phyloP scores from a whole-genome alignment of 225 moss, liverwort and hornwort genomes.

The Thuidium tamariscinum region DNA sequence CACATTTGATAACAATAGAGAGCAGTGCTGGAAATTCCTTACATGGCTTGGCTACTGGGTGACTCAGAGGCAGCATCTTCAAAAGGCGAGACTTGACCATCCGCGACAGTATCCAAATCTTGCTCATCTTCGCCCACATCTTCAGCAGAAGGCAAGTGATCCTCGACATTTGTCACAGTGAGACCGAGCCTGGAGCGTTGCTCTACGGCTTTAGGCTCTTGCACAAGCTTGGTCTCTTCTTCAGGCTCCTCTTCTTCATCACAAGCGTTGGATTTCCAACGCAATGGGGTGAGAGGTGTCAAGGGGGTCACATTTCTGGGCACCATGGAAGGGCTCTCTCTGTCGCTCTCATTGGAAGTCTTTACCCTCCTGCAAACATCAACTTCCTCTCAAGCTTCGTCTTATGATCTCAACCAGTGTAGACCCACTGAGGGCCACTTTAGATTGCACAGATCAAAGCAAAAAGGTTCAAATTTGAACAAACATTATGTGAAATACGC shows the following conservation, averaged over 20 bases:
- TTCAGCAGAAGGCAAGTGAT: neutral
- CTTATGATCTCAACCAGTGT: neutral
- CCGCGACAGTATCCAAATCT: neutral
- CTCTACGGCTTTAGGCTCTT: neutral
- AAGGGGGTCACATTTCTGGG: conserved; percentile 32
- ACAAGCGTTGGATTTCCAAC: conserved; percentile 27
- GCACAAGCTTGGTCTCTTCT: conserved; percentile 5
- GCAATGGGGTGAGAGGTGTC: conserved; percentile 40
- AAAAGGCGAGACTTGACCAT: neutral
- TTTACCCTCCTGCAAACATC: conserved; percentile 22
- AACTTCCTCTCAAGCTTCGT: neutral
- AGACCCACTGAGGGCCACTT: no score
- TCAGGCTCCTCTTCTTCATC: conserved; percentile 2
- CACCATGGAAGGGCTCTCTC: conserved; percentile 15
- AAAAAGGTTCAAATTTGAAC: neutral
- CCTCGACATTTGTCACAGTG: neutral
- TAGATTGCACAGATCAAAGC: neutral
- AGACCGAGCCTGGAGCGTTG: neutral
- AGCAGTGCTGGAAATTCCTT: neutral
- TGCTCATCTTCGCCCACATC: neutral
- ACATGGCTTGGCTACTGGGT: conserved; percentile 4
- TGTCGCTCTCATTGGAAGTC: conserved; percentile 19
- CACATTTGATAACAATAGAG: neutral
- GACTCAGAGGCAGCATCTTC: neutral
- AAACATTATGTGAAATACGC: neutral